Conservation (phyloP, 2,329 filamentous ascomycete genomes). For the Huntiella abstrusa region DNA sequence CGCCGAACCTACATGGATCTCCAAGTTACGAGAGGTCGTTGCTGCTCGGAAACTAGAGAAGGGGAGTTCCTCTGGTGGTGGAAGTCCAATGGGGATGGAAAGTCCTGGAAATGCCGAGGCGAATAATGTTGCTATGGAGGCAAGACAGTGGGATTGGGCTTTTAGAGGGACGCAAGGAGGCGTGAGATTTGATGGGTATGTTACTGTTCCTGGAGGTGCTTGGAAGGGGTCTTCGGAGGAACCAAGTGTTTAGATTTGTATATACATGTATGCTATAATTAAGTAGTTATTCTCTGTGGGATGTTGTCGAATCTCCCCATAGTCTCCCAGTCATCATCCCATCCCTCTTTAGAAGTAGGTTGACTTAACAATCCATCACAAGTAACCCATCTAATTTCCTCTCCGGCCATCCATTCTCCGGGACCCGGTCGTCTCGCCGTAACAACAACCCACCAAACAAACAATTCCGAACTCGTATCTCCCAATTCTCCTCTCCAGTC, state of each 20-base stretch:
- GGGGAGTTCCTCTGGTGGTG: neutral
- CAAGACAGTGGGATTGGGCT: no score
- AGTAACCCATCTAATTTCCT: no score
- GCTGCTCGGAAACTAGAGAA: constrained; percentile 17
- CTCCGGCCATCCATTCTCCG: no score
- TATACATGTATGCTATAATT: no score
- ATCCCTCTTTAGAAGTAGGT: no score
- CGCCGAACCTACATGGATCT: constrained; percentile 28
- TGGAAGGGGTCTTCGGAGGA: no score
- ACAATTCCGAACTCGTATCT: constrained; percentile 18
- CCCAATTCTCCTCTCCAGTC: constrained; percentile 18
- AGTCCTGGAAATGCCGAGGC: neutral
- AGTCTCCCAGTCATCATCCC: no score
- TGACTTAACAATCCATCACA: no score
- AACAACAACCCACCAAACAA: constrained; percentile 20
- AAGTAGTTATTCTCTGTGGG: no score
- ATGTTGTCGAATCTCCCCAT: no score
- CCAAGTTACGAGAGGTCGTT: constrained; percentile 26
- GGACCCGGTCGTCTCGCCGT: constrained; percentile 21
- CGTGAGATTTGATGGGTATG: neutral
- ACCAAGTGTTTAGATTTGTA: no score
- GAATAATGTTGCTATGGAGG: constrained; percentile 25
- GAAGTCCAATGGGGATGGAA: neutral
- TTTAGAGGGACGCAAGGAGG: neutral
- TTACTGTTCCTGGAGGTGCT: neutral